These are phyloP conservation scores for Annona squamosa DNA, from an alignment of 164 flowering plant genomes.

Conservation along the genomic window DNA sequence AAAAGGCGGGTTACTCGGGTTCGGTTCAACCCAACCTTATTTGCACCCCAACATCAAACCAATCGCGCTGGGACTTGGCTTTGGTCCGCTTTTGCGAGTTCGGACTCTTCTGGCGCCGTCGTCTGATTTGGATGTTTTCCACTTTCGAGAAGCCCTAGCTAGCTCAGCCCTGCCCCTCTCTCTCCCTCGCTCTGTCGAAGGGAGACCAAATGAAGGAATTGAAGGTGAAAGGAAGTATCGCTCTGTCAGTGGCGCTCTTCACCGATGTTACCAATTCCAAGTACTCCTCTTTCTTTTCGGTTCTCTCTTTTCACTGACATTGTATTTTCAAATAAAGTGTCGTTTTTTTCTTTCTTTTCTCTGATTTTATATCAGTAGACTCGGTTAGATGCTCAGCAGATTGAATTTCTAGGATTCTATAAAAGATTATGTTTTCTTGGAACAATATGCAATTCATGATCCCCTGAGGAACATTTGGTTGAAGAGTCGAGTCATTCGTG, in stretches of 20 bases:
- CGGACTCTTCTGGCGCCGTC: too few relatives aligned
- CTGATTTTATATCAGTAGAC: not conserved
- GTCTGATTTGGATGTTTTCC: too few relatives aligned
- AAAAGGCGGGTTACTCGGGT: too few relatives aligned
- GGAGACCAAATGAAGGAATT: slow-evolving; percentile 51
- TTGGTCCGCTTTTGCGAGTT: too few relatives aligned
- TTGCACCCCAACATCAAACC: too few relatives aligned
- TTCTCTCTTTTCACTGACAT: not conserved
- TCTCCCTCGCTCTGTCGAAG: not conserved
- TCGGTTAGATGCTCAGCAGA: not conserved
- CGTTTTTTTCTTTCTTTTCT: slow-evolving; percentile 8
- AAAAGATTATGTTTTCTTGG: not conserved
- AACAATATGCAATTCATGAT: not conserved
- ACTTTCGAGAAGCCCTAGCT: not conserved
- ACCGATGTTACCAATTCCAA: slow-evolving; percentile 67
- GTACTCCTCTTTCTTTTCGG: slow-evolving; percentile 29
- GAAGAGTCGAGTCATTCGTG: not conserved
- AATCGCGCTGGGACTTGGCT: too few relatives aligned
- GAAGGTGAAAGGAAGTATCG: slow-evolving; percentile 33
- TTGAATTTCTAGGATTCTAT: not conserved
- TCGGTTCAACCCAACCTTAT: too few relatives aligned
- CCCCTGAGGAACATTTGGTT: not conserved
- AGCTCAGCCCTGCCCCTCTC: not conserved
- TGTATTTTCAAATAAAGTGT: too few relatives aligned
- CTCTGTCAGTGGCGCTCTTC: slow-evolving; percentile 58